These are phyloP conservation scores for Zymoseptoria tritici DNA, from an alignment of 2,329 filamentous ascomycete genomes.

Conservation along the genomic window DNA sequence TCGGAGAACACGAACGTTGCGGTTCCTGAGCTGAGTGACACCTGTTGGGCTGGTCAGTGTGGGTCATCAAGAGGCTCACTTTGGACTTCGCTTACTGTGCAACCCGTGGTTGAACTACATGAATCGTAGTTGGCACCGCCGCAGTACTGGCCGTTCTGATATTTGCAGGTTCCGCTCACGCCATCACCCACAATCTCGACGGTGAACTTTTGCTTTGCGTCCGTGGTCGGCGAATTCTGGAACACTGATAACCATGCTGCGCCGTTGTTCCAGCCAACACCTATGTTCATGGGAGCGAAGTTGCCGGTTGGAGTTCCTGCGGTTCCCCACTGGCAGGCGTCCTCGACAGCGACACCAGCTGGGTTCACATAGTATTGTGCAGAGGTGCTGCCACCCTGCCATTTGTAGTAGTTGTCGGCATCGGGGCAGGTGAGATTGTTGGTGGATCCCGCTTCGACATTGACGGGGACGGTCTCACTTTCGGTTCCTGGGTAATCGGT, in stretches of 20 bases:
- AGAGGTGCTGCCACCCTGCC: conserved; percentile 66
- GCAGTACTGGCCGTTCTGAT: conserved; percentile 57
- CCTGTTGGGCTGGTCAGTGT: conserved; percentile 30
- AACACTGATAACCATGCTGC: conserved; percentile 76
- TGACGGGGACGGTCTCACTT: conserved; percentile 72
- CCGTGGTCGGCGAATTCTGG: conserved; percentile 71
- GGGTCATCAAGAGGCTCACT: neutral
- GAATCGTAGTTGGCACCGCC: conserved; percentile 38
- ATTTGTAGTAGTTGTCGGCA: conserved; percentile 65
- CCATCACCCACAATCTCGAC: conserved; percentile 66
- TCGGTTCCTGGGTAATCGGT: conserved; percentile 96
- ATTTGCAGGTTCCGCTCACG: conserved; percentile 55
- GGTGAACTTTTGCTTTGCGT: conserved; percentile 65
- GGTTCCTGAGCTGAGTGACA: conserved; percentile 42
- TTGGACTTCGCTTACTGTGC: conserved; percentile 62
- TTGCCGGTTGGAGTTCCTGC: conserved; percentile 60
- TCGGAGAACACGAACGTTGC: conserved; percentile 41
- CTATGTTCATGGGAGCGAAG: conserved; percentile 80
- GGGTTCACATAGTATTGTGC: conserved; percentile 98
- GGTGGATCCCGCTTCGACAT: conserved; percentile 51
- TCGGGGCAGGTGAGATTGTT: conserved; percentile 68
- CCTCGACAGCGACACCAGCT: conserved; percentile 54
- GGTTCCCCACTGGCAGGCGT: conserved; percentile 72
- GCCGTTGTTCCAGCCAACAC: conserved; percentile 64
- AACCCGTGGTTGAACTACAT: conserved; percentile 53